phyloP scores from a whole-genome alignment of 169 alveolate genomes.

The Cryptosporidium viatorum region DNA sequence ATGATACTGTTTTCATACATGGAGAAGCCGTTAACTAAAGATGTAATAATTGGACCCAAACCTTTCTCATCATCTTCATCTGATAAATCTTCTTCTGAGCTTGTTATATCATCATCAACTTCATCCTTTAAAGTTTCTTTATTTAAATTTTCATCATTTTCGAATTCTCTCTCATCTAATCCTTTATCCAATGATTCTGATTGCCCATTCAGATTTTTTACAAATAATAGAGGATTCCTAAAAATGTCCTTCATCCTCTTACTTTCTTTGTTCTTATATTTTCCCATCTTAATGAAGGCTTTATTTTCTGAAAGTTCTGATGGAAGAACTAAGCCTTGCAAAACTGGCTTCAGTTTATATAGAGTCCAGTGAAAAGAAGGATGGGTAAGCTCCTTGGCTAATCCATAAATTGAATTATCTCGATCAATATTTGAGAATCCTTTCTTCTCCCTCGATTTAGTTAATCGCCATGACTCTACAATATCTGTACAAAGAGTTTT shows the following conservation, averaged over 20 bases:
- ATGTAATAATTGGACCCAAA: constrained; percentile 81
- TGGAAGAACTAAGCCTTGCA: constrained; percentile 80
- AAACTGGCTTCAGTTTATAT: constrained; percentile 77
- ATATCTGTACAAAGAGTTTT: constrained; percentile 82
- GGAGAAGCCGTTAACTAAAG: constrained; percentile 83
- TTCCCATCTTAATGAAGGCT: constrained; percentile 49
- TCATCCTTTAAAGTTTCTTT: constrained; percentile 14
- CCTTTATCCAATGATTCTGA: not conserved
- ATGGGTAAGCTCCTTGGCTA: constrained; percentile 82
- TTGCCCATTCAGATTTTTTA: constrained; percentile 24
- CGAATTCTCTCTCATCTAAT: not conserved
- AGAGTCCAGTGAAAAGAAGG: constrained; percentile 84
- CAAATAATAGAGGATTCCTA: constrained; percentile 47
- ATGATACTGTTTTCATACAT: constrained; percentile 81
- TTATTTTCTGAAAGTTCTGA: constrained; percentile 76
- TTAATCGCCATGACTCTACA: constrained; percentile 81
- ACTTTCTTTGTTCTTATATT: constrained; percentile 25
- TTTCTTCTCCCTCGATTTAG: constrained; percentile 80
- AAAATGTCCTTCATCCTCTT: constrained; percentile 40
- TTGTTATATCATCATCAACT: constrained; percentile 9
- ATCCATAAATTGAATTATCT: constrained; percentile 81
- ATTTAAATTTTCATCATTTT: constrained; percentile 5
- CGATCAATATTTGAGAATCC: constrained; percentile 81
- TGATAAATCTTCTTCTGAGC: constrained; percentile 57
- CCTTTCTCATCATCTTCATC: constrained; percentile 76